Percentiles rank a stretch among this genome's conserved stretches.
Evolutionary conservation across 352 stramenopile species (phyloP).

Genomic region (Globisporangium rhizosaccharum): DNA sequence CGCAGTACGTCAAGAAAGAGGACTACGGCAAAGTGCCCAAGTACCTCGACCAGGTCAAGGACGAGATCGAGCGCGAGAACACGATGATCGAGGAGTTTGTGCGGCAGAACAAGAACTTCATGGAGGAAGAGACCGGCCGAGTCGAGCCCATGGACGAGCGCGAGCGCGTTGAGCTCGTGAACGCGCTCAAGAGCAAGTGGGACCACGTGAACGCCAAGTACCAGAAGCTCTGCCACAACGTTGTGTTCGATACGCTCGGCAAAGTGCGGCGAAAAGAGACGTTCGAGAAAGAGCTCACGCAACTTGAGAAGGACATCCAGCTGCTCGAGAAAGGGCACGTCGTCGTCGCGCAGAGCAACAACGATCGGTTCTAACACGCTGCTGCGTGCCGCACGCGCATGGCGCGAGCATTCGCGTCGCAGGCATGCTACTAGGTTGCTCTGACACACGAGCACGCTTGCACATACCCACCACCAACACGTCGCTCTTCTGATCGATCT

Average conservation of each 20-base stretch:
- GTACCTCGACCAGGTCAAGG: slow-evolving; percentile 90
- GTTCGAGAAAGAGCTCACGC: slow-evolving; percentile 88
- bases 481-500: no score
- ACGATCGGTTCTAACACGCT: slow-evolving; percentile 36
- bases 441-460: no score
- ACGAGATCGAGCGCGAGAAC: slow-evolving; percentile 91
- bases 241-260: slow-evolving; percentile 89
- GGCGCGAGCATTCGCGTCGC: background rate
- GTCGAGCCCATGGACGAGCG: slow-evolving; percentile 78
- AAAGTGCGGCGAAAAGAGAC: slow-evolving; percentile 92
- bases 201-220: slow-evolving; percentile 92
- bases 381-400: no score
- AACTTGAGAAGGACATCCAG: slow-evolving; percentile 91
- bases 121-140: slow-evolving; percentile 61
- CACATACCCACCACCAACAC: no score
- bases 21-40: slow-evolving; percentile 91
- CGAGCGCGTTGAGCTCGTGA: slow-evolving; percentile 79
- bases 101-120: slow-evolving; percentile 81
- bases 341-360: slow-evolving; percentile 40
- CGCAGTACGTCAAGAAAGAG: slow-evolving; percentile 85
- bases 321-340: slow-evolving; percentile 74
- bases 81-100: slow-evolving; percentile 91
- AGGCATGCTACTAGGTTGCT: no score
- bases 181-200: slow-evolving; percentile 92
- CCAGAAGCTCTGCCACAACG: slow-evolving; percentile 93